A percentile compares a stretch with the other conserved stretches of the same genome.
Evolutionary conservation across 2,329 filamentous ascomycete species (phyloP).

Genomic region (Ceratocystis albifundus): DNA sequence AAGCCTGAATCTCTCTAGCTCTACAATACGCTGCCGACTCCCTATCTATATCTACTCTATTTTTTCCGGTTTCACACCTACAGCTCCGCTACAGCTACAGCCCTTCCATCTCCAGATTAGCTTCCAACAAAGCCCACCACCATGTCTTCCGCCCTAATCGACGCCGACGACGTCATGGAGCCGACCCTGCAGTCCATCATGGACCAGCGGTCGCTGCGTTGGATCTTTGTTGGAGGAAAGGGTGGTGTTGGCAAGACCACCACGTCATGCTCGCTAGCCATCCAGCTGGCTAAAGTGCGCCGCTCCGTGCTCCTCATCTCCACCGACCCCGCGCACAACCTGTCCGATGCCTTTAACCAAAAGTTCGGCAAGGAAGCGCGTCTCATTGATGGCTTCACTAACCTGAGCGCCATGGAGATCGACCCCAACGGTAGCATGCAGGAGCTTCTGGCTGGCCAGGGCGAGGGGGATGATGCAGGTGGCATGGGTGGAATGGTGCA

Average conservation of each 20-base stretch:
- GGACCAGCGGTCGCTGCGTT: conserved; percentile 87
- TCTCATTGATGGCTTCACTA: conserved; percentile 80
- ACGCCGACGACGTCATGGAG: conserved; percentile 64
- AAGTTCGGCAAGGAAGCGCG: conserved; percentile 99
- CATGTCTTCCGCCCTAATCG: conserved; percentile 35
- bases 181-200: conserved; percentile 89
- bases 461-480: conserved; percentile 58
- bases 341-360: conserved; percentile 94
- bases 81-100: background rate
- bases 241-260: conserved; percentile 98
- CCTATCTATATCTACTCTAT: background rate
- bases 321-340: conserved; percentile 94
- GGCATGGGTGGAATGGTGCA: conserved; percentile 94
- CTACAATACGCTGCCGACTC: background rate
- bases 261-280: conserved; percentile 96
- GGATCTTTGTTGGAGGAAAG: conserved; percentile 98
- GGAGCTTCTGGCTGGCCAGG: conserved; percentile 70
- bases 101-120: background rate
- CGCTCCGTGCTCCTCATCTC: conserved; percentile 96
- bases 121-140: conserved; percentile 21
- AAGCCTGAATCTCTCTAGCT: background rate
- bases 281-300: conserved; percentile 89
- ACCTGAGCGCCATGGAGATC: conserved; percentile 97
- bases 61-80: background rate
- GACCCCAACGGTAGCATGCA: conserved; percentile 97